These are phyloP conservation scores for Cladosporium sp. DNA, from an alignment of 2,329 filamentous ascomycete species.

Conservation along the genomic window DNA sequence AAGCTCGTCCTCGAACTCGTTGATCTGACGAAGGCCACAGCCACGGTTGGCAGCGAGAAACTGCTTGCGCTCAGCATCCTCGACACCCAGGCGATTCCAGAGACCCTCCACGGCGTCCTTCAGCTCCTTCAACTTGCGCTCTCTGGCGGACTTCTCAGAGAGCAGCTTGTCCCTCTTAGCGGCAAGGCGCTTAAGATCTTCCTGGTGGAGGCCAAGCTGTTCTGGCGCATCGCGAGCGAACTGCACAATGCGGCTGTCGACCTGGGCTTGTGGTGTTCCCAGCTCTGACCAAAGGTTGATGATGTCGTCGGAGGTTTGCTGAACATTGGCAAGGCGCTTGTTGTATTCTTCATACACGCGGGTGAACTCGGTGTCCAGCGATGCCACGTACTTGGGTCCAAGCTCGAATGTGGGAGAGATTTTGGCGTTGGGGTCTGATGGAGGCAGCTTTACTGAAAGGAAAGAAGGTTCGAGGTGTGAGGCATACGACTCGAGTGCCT, in stretches of 20 bases:
- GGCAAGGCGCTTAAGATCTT: constrained; percentile 71
- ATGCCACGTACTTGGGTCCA: constrained; percentile 81
- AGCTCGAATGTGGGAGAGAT: constrained; percentile 83
- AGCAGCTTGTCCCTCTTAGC: constrained; percentile 73
- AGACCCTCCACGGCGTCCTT: constrained; percentile 73
- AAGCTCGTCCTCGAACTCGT: constrained; percentile 92
- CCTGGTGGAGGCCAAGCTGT: constrained; percentile 85
- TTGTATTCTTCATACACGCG: constrained; percentile 96
- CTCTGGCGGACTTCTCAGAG: constrained; percentile 82
- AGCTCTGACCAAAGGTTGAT: constrained; percentile 95
- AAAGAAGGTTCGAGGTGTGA: constrained; percentile 90
- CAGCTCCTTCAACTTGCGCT: constrained; percentile 72
- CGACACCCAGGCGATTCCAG: constrained; percentile 82
- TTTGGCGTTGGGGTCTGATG: constrained; percentile 69
- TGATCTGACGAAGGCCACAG: constrained; percentile 85
- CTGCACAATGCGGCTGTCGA: constrained; percentile 80
- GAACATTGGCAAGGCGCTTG: constrained; percentile 70
- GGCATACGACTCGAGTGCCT: constrained; percentile 92
- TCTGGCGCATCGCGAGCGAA: constrained; percentile 86
- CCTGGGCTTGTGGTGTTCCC: constrained; percentile 88
- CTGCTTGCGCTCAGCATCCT: constrained; percentile 73
- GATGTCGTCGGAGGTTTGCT: constrained; percentile 72
- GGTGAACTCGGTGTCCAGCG: constrained; percentile 85
- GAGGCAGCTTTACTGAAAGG: constrained; percentile 77
- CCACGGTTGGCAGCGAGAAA: constrained; percentile 87